Base-by-base conservation (phyloP, 768 basidiomycete genomes). In the Trametes punicea region DNA sequence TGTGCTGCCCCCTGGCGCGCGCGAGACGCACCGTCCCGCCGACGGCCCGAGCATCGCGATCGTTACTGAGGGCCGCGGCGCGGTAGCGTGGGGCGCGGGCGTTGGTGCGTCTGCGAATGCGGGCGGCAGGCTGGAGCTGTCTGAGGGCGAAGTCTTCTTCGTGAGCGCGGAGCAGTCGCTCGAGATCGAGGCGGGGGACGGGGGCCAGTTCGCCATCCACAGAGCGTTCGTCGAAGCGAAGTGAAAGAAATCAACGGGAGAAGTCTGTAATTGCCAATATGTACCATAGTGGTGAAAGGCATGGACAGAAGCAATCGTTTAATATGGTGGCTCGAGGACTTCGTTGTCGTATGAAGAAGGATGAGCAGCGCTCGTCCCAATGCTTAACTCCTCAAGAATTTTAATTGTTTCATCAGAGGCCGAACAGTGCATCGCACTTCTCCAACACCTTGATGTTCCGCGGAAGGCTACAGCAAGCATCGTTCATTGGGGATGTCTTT, bases 1-100 rank as follows among this genome's bases (percentile, higher is more conserved):
- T 6, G 74, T 74, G 34, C 67, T 97, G 7, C 60, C 64, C 0
- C 62, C 67, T 0, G 77, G 75, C 6, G 72, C 70, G 57, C 67
- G 65, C 18, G 85, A 87, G 67, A 68, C 57, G 18, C 91, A 95
- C 62, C 73, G 72, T 10, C 71, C 77, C 7, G 69, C 98, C 9
- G 79, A 81, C 0, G 97, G 96, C 0, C 97, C 97, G 6, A 95
- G 92, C 65, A 78, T 99, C 36, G 75, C 79, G 10, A 86, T 98
- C 55, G 82, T 87, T 15, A 92, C 89, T 0, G 76, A 78, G 20
- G 93, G 93, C 0, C 66, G 64, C 0, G 93, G 90, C 0, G 65
- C 61, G 26, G 67, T 91, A 2, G 62, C 46, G 25, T 90, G 84
- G 85, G 72, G 65, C 11, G 26, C 18, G 3, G 48, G 16, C 16